Evolutionary conservation across 225 moss, liverwort and hornwort species (phyloP).

Genomic region (Climacium dendroides): DNA sequence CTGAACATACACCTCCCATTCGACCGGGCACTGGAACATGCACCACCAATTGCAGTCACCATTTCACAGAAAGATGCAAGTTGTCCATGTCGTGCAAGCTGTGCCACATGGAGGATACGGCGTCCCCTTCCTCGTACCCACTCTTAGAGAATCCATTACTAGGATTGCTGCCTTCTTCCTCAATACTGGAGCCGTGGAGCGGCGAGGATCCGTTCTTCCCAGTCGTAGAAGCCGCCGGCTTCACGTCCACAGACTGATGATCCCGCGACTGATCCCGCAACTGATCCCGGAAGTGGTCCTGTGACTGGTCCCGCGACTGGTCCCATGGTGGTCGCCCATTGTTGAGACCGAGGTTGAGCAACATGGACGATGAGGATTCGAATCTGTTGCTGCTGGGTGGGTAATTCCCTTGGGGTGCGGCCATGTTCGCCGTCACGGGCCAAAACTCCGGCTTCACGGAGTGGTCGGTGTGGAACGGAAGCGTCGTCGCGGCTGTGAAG

Average conservation of each 20-base stretch:
- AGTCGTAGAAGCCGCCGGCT: neutral
- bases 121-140: slow-evolving; percentile 38
- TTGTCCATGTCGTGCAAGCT: slow-evolving; percentile 47
- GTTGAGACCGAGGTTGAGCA: slow-evolving; percentile 28
- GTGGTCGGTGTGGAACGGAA: neutral
- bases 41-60: neutral
- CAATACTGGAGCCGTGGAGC: slow-evolving; percentile 41
- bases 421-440: neutral
- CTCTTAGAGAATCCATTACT: slow-evolving; percentile 39
- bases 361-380: slow-evolving; percentile 14
- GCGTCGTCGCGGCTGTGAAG: neutral
- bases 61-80: slow-evolving; percentile 18
- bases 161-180: slow-evolving; percentile 49
- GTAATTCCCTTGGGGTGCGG: neutral
- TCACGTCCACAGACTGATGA: slow-evolving; percentile 1
- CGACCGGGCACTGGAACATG: neutral
- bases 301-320: neutral
- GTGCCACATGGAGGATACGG: slow-evolving; percentile 56
- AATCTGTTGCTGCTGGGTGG: neutral
- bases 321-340: neutral
- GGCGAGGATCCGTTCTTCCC: slow-evolving; percentile 21
- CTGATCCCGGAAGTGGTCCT: neutral
- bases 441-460: slow-evolving; percentile 31
- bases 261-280: neutral
- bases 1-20: neutral